These are phyloP conservation scores for Bombardia bombarda DNA, from an alignment of 495 filamentous ascomycete species.

Conservation along the genomic window DNA sequence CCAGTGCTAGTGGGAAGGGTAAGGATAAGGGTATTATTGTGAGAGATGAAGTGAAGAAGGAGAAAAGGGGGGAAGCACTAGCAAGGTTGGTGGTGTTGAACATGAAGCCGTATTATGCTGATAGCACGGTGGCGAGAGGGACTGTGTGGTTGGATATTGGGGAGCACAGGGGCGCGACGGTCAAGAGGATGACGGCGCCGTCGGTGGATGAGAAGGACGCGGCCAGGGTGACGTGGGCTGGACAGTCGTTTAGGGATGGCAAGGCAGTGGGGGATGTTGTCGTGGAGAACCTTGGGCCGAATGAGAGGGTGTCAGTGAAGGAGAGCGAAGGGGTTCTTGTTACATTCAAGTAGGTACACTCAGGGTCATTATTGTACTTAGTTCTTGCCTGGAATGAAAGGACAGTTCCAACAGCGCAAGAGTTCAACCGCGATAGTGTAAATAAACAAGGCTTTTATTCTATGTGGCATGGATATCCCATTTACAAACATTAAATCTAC, in stretches of 20 bases:
- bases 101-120: constrained; percentile 11
- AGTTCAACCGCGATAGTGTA: too few species aligned
- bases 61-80: background rate
- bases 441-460: too few species aligned
- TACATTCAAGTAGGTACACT: constrained; percentile 3
- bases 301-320: constrained; percentile 2
- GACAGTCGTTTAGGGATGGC: constrained; percentile 15
- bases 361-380: too few species aligned
- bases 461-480: too few species aligned
- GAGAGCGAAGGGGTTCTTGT: constrained; percentile 15
- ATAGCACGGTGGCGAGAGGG: background rate
- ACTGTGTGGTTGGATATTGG: constrained; percentile 8
- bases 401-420: too few species aligned
- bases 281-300: constrained; percentile 4
- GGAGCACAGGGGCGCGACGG: constrained; percentile 4
- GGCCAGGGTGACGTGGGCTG: constrained; percentile 14
- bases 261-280: constrained; percentile 6
- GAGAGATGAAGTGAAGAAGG: too few species aligned
- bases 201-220: constrained; percentile 14
- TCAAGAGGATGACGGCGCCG: constrained; percentile 17
- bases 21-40: too few species aligned
- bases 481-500: too few species aligned
- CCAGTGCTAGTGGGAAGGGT: too few species aligned
- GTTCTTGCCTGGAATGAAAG: too few species aligned
- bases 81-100: constrained; percentile 12